Evolutionary conservation across 306 rosid species (phyloP).

Genomic region (Geum urbanum): DNA sequence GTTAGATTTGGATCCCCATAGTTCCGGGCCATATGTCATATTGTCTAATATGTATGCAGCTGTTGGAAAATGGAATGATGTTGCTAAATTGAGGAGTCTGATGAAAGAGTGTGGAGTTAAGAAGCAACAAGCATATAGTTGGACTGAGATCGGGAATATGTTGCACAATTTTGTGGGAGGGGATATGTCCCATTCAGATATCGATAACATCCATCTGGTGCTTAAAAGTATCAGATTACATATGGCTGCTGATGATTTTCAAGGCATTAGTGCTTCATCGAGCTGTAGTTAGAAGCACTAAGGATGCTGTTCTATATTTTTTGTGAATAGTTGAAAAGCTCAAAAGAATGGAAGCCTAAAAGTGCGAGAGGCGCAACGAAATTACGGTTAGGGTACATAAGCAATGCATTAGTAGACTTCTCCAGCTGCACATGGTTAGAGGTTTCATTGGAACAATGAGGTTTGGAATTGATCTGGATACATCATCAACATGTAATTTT

Average conservation of each 20-base stretch:
- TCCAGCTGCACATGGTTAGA: neutral
- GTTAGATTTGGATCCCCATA: conserved; percentile 2
- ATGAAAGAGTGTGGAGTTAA: conserved; percentile 16
- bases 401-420: neutral
- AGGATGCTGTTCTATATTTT: neutral
- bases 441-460: no score
- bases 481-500: no score
- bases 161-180: conserved; percentile 19
- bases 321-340: neutral
- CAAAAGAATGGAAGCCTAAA: neutral
- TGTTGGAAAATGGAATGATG: conserved; percentile 11
- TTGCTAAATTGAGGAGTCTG: conserved; percentile 13
- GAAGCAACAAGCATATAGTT: conserved; percentile 20
- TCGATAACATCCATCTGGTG: conserved; percentile 13
- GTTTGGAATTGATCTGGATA: no score
- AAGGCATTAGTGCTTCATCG: neutral
- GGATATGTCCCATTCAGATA: conserved; percentile 17
- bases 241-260: conserved; percentile 4
- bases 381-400: neutral
- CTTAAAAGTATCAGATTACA: conserved; percentile 12
- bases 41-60: conserved; percentile 15
- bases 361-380: neutral
- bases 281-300: neutral
- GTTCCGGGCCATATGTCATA: conserved; percentile 11
- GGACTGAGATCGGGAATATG: conserved; percentile 17